A percentile compares a stretch with the other conserved stretches of the same genome.
These are phyloP conservation scores for Ricinus communis DNA, from an alignment of 345 rosid species.

Conservation along the genomic window DNA sequence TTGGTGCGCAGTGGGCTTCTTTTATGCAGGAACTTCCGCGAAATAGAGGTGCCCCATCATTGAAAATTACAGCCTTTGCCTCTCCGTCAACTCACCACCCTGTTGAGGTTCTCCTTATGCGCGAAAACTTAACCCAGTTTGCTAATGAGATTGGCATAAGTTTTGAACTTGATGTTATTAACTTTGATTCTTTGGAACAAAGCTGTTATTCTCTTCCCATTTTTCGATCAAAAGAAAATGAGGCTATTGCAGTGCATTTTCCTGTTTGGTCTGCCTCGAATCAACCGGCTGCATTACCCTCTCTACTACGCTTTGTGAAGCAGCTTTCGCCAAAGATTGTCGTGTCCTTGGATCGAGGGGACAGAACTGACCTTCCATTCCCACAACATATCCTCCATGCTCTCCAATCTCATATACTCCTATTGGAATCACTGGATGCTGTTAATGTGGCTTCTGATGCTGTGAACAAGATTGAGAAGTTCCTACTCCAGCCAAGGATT, in stretches of 20 bases:
- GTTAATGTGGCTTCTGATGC: constrained; percentile 64
- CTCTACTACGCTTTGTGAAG: constrained; percentile 65
- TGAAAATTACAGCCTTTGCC: constrained; percentile 54
- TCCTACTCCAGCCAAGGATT: constrained; percentile 64
- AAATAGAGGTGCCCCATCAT: constrained; percentile 39
- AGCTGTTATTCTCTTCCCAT: constrained; percentile 35
- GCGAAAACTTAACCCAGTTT: constrained; percentile 47
- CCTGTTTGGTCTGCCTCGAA: constrained; percentile 44
- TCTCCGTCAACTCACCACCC: constrained; percentile 51
- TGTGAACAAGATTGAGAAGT: constrained; percentile 81
- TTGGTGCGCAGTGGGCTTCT: constrained; percentile 69
- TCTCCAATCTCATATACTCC: constrained; percentile 55
- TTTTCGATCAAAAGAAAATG: constrained; percentile 38
- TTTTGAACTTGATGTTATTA: constrained; percentile 51
- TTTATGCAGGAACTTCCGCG: constrained; percentile 61
- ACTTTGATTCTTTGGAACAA: constrained; percentile 46
- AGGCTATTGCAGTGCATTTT: constrained; percentile 52
- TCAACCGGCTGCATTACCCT: constrained; percentile 45
- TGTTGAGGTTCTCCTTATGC: constrained; percentile 48
- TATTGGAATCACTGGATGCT: constrained; percentile 84
- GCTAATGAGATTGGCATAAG: constrained; percentile 47
- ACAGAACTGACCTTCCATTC: constrained; percentile 70
- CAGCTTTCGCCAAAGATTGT: constrained; percentile 75
- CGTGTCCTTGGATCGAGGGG: constrained; percentile 80
- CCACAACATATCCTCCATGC: constrained; percentile 74